Evolutionary conservation across 2,329 filamentous ascomycete species (phyloP), one percentile per base, ranked within the genome.

Genomic region (Chrysoporthe austroafricana): DNA sequence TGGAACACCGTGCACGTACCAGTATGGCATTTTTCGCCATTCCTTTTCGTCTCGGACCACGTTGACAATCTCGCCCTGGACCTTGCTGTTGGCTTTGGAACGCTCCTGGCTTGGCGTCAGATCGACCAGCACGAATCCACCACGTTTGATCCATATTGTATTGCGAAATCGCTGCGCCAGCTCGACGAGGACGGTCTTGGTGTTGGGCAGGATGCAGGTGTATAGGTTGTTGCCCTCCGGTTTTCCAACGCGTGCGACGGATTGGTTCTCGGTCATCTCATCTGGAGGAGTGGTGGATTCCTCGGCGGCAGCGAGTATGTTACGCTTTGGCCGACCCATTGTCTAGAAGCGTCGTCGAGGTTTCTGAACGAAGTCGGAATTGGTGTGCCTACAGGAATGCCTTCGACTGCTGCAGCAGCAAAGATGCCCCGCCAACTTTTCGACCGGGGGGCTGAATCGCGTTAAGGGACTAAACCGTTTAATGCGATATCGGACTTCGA

Each of bases 221-320:
- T 97, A 98, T 54, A 97, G 84, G 78, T 92, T 96, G 81, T 97
- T 97, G 72, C 95, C 95, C 73, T 94, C 91, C 56, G 91, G 91
- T 78, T 92, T 92, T 75, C 92, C 81, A 67, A 97, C 90, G 67
- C 90, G 91, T 21, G 92, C 93, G 69, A 99, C 87, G 63, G 84
- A 83, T 75, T 82, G 94, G 82, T 76, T 90, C 78, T 76, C 82
- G 78, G 80, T 88, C 77, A 82, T 89, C 84, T 78, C 75, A 59
- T 82, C 80, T 1, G 88, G 88, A 13, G 89, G 88, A 2, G 84
- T 87, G 48, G 83, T 82, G 1, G 88, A 84, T 78, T 92, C 90
- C 76, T 94, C 89, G 60, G 91, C 91, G 18, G 92, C 92, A 26
- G 92, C 92, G 67, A 91, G 87, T 65, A 96, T 82, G 73, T 89